Evolutionary conservation across 257 asterid genomes (phyloP), one percentile per base, ranked within the genome.

Genomic region (Solanum infundibuliforme): DNA sequence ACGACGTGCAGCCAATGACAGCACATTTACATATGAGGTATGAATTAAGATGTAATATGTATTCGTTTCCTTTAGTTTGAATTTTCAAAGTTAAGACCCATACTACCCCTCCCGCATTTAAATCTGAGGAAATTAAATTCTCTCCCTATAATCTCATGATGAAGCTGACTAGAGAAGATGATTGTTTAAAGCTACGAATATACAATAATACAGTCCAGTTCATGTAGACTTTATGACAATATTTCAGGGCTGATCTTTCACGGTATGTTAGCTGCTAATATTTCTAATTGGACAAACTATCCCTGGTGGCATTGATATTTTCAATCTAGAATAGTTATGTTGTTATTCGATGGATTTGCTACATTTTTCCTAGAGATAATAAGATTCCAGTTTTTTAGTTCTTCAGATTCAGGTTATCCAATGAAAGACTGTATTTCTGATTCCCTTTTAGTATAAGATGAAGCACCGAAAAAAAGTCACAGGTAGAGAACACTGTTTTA

Each of bases 11-110:
- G 92, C 92, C 52, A 95, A 92, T 92, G 98, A 97, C 91, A 91
- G 89, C 88, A 87, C 95, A 52, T 97, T 97, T 92, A 85, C 99
- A 25, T 97, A 93, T 83, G 99, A 97, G 99, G 99, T 95, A 94
- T 90, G 87, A 34, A 6, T 85, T 55, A 20, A 72, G 79, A 16
- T 23, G 74, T 34, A 65, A 29, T n/a, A 34, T 73, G 69, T 43
- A 72, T 21, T 72, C 36, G 4, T 46, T 86, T 86, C 34, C 60
- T 86, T 86, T 46, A 86, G 46, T 29, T 86, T 79, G 66, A 79
- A 14, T 79, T 52, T 27, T 79, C 85, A 43, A 79, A 27, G 13
- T 58, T n/a, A n/a, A n/a, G 7, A n/a, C n/a, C 36, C 84, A 2
- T 77, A 39, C 62, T 25, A 13, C 35, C 12, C n/a, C 84, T 76